phyloP scores from a whole-genome alignment of 1,284 basidiomycete genomes.

The Phellinidium pouzarii region DNA sequence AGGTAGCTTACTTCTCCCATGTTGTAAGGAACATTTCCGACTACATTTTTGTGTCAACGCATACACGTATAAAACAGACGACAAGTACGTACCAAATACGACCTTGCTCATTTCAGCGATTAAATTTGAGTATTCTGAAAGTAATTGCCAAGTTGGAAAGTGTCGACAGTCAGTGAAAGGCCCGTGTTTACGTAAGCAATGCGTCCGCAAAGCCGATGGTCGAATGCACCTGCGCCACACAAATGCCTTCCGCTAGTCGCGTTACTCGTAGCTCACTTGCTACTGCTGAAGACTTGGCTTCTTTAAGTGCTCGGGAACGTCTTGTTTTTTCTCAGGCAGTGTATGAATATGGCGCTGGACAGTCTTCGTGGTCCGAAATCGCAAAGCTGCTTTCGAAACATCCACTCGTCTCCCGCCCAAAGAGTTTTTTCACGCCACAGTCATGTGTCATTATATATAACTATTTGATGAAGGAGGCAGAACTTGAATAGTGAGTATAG shows the following conservation, averaged over 20 bases:
- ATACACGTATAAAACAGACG: neutral
- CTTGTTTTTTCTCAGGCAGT: conserved; percentile 81
- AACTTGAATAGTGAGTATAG: conserved; percentile 53
- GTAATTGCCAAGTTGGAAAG: too few relatives aligned
- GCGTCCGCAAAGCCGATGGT: too few relatives aligned
- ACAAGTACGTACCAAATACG: conserved; percentile 36
- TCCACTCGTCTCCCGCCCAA: conserved; percentile 56
- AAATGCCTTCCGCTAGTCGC: conserved; percentile 14
- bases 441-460: conserved; percentile 63
- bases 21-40: conserved; percentile 82
- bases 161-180: too few relatives aligned
- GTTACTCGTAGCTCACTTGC: conserved; percentile 17
- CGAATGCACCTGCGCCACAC: neutral
- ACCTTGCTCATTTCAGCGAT: conserved; percentile 39
- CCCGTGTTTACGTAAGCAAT: too few relatives aligned
- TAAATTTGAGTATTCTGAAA: neutral
- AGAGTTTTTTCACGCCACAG: conserved; percentile 64
- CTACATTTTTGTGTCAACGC: conserved; percentile 31
- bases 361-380: conserved; percentile 60
- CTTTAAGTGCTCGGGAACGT: conserved; percentile 49
- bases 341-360: conserved; percentile 70
- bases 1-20: conserved; percentile 61
- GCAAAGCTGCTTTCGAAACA: conserved; percentile 61
- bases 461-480: conserved; percentile 61
- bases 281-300: conserved; percentile 18